Percentiles rank a stretch among this genome's conserved stretches.
These are phyloP conservation scores for peach (Prunus persica) DNA, from an alignment of 306 rosid genomes.

Conservation along the genomic window Prunus_persica_NCBIv2 NC_034010.1:29636001-29636500, in stretches of 20 bases:
- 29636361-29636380: slow-evolving; percentile 92
- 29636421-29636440: slow-evolving; percentile 90
- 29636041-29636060: slow-evolving; percentile 80
- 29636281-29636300: slow-evolving; percentile 96
- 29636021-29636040: slow-evolving; percentile 78
- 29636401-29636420: slow-evolving; percentile 91
- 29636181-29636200: slow-evolving; percentile 89
- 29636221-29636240: slow-evolving; percentile 89
- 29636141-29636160: slow-evolving; percentile 83
- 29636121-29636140: slow-evolving; percentile 82
- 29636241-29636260: slow-evolving; percentile 99
- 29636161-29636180: slow-evolving; percentile 92
- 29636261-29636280: slow-evolving; percentile 96
- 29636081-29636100: slow-evolving; percentile 93
- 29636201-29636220: slow-evolving; percentile 72
- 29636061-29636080: slow-evolving; percentile 92
- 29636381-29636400: slow-evolving; percentile 78
- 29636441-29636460: slow-evolving; percentile 92
- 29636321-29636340: slow-evolving; percentile 91
- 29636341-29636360: slow-evolving; percentile 99
- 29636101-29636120: slow-evolving; percentile 96
- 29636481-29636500: slow-evolving; percentile 69
- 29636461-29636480: slow-evolving; percentile 97
- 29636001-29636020: slow-evolving; percentile 64
- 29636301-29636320: slow-evolving; percentile 87